These are phyloP conservation scores for Mycosphaerella sp. DNA, from an alignment of 2,329 filamentous ascomycete species.

Conservation along the genomic window DNA sequence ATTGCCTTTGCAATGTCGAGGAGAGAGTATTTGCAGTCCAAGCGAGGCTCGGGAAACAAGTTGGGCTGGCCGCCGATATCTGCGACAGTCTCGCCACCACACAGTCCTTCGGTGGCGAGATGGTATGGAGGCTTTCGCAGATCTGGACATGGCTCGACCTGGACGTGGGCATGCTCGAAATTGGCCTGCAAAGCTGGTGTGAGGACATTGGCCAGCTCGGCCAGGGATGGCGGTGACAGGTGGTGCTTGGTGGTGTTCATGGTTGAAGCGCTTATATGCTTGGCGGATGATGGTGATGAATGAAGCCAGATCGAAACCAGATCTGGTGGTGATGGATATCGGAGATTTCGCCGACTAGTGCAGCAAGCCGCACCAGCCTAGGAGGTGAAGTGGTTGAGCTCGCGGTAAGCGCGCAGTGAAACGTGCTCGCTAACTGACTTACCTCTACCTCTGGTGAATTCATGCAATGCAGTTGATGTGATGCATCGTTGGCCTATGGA, in stretches of 20 bases:
- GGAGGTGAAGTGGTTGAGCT: too few species aligned
- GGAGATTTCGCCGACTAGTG: too few species aligned
- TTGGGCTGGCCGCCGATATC: slow-evolving; percentile 31
- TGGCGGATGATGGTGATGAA: not conserved
- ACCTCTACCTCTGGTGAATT: too few species aligned
- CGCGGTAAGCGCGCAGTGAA: too few species aligned
- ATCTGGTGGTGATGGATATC: too few species aligned
- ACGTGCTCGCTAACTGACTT: too few species aligned
- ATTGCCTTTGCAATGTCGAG: slow-evolving; percentile 24
- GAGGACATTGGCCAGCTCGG: slow-evolving; percentile 22
- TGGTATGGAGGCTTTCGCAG: slow-evolving; percentile 24
- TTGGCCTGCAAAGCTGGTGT: slow-evolving; percentile 23
- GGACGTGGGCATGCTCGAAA: slow-evolving; percentile 21
- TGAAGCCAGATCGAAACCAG: too few species aligned
- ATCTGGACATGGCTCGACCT: slow-evolving; percentile 25
- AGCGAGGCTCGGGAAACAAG: slow-evolving; percentile 26
- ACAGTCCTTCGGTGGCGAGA: slow-evolving; percentile 26
- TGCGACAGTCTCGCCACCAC: slow-evolving; percentile 26
- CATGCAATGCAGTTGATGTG: too few species aligned
- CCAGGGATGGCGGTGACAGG: slow-evolving; percentile 24
- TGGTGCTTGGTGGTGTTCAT: slow-evolving; percentile 24
- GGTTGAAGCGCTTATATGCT: not conserved
- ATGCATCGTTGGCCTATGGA: too few species aligned
- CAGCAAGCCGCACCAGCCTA: too few species aligned
- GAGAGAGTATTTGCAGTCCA: slow-evolving; percentile 29